These are phyloP conservation scores for Solanum gandarillasii DNA, from an alignment of 257 asterid species.

Conservation along the genomic window DNA sequence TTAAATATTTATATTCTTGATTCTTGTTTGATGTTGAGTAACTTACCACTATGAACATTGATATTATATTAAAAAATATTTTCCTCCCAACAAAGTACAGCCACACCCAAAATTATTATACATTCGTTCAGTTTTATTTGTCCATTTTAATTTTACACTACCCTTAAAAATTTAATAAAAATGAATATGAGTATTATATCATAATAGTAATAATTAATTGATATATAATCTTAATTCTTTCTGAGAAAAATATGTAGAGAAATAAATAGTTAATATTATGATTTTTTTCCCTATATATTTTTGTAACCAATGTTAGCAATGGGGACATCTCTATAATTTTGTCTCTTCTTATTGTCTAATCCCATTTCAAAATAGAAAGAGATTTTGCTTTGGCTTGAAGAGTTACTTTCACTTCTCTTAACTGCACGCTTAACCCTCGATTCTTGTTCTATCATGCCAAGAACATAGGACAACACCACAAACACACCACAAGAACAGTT, in stretches of 20 bases:
- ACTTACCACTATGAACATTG: background rate
- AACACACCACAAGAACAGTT: background rate
- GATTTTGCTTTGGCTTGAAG: background rate
- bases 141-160: background rate
- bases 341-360: slow-evolving; percentile 7
- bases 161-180: too few relatives aligned
- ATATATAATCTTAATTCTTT: too few relatives aligned
- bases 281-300: too few relatives aligned
- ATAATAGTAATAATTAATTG: too few relatives aligned
- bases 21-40: background rate
- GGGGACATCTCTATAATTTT: slow-evolving; percentile 1
- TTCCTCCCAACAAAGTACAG: background rate
- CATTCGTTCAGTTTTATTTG: accelerated
- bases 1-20: background rate
- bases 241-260: background rate
- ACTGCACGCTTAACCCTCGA: background rate
- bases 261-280: too few relatives aligned
- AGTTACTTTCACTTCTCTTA: slow-evolving; percentile 5
- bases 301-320: background rate
- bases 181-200: too few relatives aligned
- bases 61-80: background rate
- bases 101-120: too few relatives aligned
- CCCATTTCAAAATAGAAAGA: background rate
- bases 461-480: slow-evolving; percentile 7
- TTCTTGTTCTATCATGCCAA: background rate